These are phyloP conservation scores for Marchantia paleacea DNA, from an alignment of 225 moss, liverwort and hornwort genomes.

Conservation along the genomic window DNA sequence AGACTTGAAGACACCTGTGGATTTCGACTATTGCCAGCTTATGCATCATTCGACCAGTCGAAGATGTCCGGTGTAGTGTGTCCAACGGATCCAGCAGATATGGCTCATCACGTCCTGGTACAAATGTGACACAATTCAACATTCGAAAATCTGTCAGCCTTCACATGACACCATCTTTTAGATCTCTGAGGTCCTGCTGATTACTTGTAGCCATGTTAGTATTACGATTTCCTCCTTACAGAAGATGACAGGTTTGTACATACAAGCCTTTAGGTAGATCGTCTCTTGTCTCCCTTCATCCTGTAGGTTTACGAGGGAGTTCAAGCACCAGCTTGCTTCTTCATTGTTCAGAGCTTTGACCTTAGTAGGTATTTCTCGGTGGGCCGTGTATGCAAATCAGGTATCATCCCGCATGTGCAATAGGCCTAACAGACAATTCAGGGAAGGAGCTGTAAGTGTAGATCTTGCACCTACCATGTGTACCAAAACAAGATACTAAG, in stretches of 20 bases:
- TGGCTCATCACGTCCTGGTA: slow-evolving; percentile 5
- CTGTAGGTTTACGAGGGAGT: slow-evolving; percentile 4
- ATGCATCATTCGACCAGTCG: not conserved
- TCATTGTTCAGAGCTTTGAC: slow-evolving; percentile 11
- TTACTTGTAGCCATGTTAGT: slow-evolving; percentile 11
- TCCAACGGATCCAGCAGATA: slow-evolving; percentile 12
- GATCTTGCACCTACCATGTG: slow-evolving; percentile 15
- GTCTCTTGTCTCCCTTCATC: slow-evolving; percentile 12
- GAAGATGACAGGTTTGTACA: slow-evolving; percentile 27
- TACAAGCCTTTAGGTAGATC: slow-evolving; percentile 20
- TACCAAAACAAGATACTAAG: slow-evolving; percentile 10
- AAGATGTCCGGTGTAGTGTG: not conserved
- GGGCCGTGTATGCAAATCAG: slow-evolving; percentile 5
- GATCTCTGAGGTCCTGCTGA: slow-evolving; percentile 2
- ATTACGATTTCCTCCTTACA: not conserved
- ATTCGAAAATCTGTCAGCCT: not conserved
- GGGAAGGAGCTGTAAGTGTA: not conserved
- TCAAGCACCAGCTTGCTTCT: slow-evolving; percentile 12
- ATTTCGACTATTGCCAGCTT: slow-evolving; percentile 2
- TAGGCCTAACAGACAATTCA: slow-evolving; percentile 12
- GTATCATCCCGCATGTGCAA: slow-evolving; percentile 2
- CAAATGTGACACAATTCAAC: slow-evolving; percentile 6
- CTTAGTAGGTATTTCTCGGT: slow-evolving; percentile 10
- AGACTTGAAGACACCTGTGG: slow-evolving; percentile 31
- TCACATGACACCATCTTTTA: slow-evolving; percentile 12